A percentile compares a stretch with the other conserved stretches of the same genome.
Evolutionary conservation across 2,329 filamentous ascomycete species (phyloP).

Genomic region (Neonectria ditissima): DNA sequence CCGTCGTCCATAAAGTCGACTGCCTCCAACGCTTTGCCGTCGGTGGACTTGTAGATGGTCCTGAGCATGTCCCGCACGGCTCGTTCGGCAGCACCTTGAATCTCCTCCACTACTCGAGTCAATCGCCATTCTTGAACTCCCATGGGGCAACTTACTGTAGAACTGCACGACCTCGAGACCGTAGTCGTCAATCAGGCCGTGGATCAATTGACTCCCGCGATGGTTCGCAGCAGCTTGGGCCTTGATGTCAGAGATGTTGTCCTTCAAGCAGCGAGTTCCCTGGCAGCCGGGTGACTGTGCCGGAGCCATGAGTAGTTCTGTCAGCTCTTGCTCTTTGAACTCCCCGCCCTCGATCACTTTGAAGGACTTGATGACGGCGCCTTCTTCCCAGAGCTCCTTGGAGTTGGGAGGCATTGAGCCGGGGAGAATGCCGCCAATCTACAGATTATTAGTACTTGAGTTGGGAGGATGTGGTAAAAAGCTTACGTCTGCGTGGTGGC

Average conservation of each 20-base stretch:
- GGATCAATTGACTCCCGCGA: slow-evolving; percentile 83
- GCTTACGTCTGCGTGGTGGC: slow-evolving; percentile 77
- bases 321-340: slow-evolving; percentile 81
- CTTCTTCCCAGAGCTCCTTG: slow-evolving; percentile 70
- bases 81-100: slow-evolving; percentile 81
- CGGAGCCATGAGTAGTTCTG: slow-evolving; percentile 76
- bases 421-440: slow-evolving; percentile 80
- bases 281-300: slow-evolving; percentile 79
- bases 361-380: slow-evolving; percentile 70
- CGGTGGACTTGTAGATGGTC: slow-evolving; percentile 74
- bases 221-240: slow-evolving; percentile 86
- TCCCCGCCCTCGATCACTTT: slow-evolving; percentile 79
- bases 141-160: slow-evolving; percentile 62
- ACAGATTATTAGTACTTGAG: neutral
- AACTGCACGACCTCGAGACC: slow-evolving; percentile 81
- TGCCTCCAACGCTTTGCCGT: slow-evolving; percentile 75
- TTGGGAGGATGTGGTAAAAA: no score
- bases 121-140: neutral
- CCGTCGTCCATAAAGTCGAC: slow-evolving; percentile 88
- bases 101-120: slow-evolving; percentile 66
- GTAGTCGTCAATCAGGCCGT: slow-evolving; percentile 79
- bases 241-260: slow-evolving; percentile 85
- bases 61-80: slow-evolving; percentile 79
- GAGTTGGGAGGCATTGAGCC: slow-evolving; percentile 84
- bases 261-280: slow-evolving; percentile 79